These are phyloP conservation scores for Rubia yunnanensis DNA, from an alignment of 257 asterid species.

Conservation along the genomic window DNA sequence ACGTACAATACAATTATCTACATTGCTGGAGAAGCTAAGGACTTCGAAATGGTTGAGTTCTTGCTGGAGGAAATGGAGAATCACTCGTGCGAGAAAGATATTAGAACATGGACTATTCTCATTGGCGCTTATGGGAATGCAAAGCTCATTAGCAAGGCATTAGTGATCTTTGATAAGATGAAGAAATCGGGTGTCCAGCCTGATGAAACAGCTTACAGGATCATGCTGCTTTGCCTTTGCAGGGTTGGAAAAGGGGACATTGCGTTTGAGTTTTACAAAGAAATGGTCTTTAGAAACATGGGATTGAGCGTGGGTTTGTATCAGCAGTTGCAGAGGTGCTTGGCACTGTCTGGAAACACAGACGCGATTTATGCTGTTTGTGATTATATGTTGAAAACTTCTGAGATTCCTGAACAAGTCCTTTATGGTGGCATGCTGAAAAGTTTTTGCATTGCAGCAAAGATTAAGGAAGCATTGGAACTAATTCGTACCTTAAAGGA, in stretches of 20 bases:
- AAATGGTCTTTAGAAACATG: constrained; percentile 44
- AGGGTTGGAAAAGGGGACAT: constrained; percentile 43
- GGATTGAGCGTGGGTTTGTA: constrained; percentile 31
- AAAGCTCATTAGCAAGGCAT: constrained; percentile 46
- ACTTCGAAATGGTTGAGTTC: constrained; percentile 44
- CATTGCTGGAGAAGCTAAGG: constrained; percentile 55
- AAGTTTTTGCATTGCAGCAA: constrained; percentile 64
- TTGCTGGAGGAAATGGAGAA: constrained; percentile 57
- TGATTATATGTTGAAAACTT: constrained; percentile 41
- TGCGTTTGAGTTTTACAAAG: constrained; percentile 74
- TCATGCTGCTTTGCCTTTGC: constrained; percentile 52
- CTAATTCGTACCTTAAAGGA: constrained; percentile 54
- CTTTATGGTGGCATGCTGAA: constrained; percentile 44
- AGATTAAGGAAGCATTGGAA: constrained; percentile 65
- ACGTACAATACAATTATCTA: constrained; percentile 51
- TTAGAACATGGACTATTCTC: constrained; percentile 75
- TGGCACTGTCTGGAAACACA: constrained; percentile 48
- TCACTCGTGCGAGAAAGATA: constrained; percentile 35
- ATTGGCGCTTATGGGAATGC: constrained; percentile 49
- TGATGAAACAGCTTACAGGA: constrained; percentile 42
- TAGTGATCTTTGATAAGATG: constrained; percentile 61
- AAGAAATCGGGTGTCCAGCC: constrained; percentile 50
- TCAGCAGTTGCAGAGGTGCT: constrained; percentile 45
- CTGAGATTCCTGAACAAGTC: constrained; percentile 34
- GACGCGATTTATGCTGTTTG: constrained; percentile 36